Evolutionary conservation across 176 grass and related monocot genomes (phyloP).

Genomic region (Elaeis guineensis): DNA sequence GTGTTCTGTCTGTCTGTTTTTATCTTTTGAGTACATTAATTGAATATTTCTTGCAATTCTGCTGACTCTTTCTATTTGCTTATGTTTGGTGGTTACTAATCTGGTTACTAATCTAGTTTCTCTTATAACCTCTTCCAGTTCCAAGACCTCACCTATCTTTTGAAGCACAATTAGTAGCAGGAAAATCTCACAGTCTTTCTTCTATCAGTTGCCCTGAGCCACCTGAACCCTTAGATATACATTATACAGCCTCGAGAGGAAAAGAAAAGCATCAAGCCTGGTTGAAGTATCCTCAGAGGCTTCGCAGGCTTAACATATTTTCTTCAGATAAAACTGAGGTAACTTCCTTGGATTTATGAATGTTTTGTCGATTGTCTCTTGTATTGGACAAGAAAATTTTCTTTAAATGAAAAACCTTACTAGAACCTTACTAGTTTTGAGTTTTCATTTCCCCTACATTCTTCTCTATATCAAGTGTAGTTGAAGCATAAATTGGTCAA

Average conservation of each 20-base stretch:
- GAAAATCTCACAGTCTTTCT: constrained; percentile 66
- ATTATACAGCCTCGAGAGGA: constrained; percentile 58
- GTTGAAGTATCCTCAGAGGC: constrained; percentile 83
- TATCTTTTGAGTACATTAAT: too few species aligned
- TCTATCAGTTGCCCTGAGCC: constrained; percentile 48
- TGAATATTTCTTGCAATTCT: too few species aligned
- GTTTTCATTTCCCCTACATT: too few species aligned
- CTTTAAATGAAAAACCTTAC: too few species aligned
- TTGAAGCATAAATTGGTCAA: too few species aligned
- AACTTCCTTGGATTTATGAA: constrained; percentile 3
- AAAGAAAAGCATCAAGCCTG: constrained; percentile 75
- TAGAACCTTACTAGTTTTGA: too few species aligned
- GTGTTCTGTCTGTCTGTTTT: too few species aligned
- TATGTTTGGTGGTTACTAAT: constrained; percentile 8
- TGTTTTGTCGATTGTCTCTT: too few species aligned
- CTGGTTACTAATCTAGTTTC: constrained; percentile 18
- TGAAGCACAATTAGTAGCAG: constrained; percentile 88
- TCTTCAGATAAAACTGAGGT: constrained; percentile 88
- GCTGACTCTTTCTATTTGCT: too few species aligned
- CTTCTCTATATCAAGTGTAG: too few species aligned
- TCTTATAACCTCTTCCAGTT: constrained; percentile 41
- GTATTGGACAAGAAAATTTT: too few species aligned
- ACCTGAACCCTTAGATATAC: constrained; percentile 28
- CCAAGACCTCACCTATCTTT: constrained; percentile 82
- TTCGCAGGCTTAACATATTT: constrained; percentile 81